Base-by-base conservation (phyloP, 345 rosid genomes). In the Moricandia arvensis region DNA sequence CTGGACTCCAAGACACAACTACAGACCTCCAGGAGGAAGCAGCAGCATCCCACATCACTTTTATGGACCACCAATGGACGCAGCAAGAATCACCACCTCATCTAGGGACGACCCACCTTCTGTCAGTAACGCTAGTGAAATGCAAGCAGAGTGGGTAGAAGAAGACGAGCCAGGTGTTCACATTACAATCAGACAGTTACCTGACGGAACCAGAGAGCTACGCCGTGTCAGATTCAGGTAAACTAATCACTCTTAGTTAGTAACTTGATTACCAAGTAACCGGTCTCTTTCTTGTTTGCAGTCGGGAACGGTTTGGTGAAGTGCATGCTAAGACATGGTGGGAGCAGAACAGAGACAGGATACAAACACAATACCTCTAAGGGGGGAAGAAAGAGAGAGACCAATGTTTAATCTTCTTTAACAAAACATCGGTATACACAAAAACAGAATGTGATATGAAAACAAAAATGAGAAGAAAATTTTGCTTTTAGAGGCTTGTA, bases 211-310 rank as follows among this genome's bases (percentile, higher is more conserved):
- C 8, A 85, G 96, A 75, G 99, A 96, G 72, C 86, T 96, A 58
- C 97, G 99, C 43, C 93, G 99, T 0, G 99, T 96, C 78, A 86
- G 98, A 71, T 96, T 96, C 93, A 91, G 98, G 99, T 95, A 87
- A 47, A 43, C 59, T 45, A 13, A 16, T 16, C 16, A 38, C n/a
- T 34, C 0, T 26, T 73, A 6, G 9, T 3, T 62, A 33, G 53
- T 7, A 55, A 37, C n/a, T 5, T 55, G 6, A 34, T n/a, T 8
- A 47, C 11, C 15, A 72, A 29, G 31, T 49, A 43, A 17, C 15
- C 35, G 7, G 1, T 61, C 3, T 47, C 53, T 47, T 47, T 47
- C 0, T 27, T 49, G 43, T 51, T 77, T 47, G 74, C 91, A 94
- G 99, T 81, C 99, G 99, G 0, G 99, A 94, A 81, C 82, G 69